Base-by-base conservation (phyloP, 805 yeast genomes). In the Kodamaea lidongshanica region DNA sequence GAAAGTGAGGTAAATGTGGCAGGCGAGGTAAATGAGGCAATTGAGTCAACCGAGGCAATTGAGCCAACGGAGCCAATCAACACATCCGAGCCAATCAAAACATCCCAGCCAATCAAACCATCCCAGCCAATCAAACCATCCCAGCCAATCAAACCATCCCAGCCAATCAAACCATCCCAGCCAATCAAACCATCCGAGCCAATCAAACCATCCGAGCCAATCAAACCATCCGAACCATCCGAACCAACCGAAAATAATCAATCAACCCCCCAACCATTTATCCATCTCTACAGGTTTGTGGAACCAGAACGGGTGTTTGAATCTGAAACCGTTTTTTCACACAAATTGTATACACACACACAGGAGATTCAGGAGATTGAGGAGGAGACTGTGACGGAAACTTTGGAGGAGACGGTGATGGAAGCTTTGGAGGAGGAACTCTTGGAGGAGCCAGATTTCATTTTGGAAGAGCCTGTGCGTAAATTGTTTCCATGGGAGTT, bases 401-500 rank as follows among this genome's bases (percentile, higher is more conserved):
- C 15, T 5, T 16, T 40, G 18, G 46, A 37, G 12, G 41, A 37
- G 11, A 41, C 35, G 30, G 21, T 29, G 14, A 14, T 16, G 11
- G 37, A 27, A 13, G 30, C 19, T 12, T 25, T 24, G 6, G 31
- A 34, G 9, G 34, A 29, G 6, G 38, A 29, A 12, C 13, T 19
- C 14, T 33, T 19, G 10, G 37, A 30, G 10, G 35, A 17, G 13
- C 16, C 25, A 10, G 8, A 12, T 3, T 15, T 21, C 15, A n/a
- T n/a, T n/a, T n/a, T n/a, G n/a, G n/a, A n/a, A 5, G 24, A 9
- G n/a, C 34, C 14, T 11, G 35, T 27, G 23, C 50, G 49, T 5
- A 48, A 47, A 27, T 27, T 59, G n/a, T 59, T 59, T 39, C 65
- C 65, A 2, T 59, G 66, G 66, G 66, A 59, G 38, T 50, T 41